These are phyloP conservation scores for Trichosporon sp. DNA, from an alignment of 1,284 basidiomycete species.

Conservation along the genomic window DNA sequence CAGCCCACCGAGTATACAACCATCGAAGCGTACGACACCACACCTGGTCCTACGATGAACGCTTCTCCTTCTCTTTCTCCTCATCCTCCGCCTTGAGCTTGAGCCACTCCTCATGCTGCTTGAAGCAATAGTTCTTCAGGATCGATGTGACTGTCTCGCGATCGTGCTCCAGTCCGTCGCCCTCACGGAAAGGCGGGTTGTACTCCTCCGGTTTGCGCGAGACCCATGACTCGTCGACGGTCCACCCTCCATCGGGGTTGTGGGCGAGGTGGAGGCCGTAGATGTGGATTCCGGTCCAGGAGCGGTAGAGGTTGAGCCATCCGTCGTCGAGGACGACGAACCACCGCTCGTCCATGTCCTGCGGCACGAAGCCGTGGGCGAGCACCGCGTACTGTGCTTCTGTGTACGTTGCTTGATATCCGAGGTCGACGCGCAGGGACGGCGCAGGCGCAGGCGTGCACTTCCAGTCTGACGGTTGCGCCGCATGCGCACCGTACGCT, in stretches of 20 bases:
- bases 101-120: not conserved
- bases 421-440: not conserved
- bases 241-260: not conserved
- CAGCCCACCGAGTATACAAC: not conserved
- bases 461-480: constrained; percentile 7
- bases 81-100: not conserved
- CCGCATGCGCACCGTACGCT: not conserved
- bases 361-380: not conserved
- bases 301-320: constrained; percentile 4
- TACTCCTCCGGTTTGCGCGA: not conserved
- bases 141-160: not conserved
- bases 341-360: constrained; percentile 9
- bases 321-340: not conserved
- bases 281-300: not conserved
- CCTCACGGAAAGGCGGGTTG: not conserved
- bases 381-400: not conserved
- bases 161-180: not conserved
- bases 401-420: not conserved
- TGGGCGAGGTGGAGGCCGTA: constrained; percentile 2
- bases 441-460: not conserved
- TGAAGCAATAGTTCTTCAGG: not conserved
- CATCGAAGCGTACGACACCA: no score
- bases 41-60: no score
- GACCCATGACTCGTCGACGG: constrained; percentile 11
- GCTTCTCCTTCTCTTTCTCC: not conserved